phyloP scores from a whole-genome alignment of 1,284 basidiomycete genomes.

The Phlebopus sp. region DNA sequence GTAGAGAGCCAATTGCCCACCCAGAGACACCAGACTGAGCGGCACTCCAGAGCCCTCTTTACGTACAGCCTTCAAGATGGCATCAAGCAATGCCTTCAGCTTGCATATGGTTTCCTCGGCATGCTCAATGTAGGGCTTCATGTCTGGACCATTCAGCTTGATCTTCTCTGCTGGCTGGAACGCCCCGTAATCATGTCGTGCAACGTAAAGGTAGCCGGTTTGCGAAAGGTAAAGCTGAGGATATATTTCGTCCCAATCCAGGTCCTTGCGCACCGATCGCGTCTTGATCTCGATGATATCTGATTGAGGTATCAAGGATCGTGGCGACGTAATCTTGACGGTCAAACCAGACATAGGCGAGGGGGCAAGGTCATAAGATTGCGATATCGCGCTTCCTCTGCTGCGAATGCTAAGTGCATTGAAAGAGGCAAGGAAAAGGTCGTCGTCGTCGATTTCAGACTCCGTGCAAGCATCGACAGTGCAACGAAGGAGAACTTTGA shows the following conservation, averaged over 20 bases:
- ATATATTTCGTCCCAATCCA: constrained; percentile 32
- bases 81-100: constrained; percentile 6
- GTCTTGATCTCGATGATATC: constrained; percentile 35
- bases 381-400: background rate
- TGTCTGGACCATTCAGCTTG: constrained; percentile 2
- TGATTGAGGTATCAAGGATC: constrained; percentile 25
- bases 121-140: background rate
- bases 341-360: background rate
- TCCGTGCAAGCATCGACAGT: constrained; percentile 23
- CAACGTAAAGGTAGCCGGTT: constrained; percentile 29
- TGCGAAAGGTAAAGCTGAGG: constrained; percentile 36
- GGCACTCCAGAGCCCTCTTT: constrained; percentile 5
- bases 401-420: constrained; percentile 2
- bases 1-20: constrained; percentile 5
- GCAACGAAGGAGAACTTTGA: constrained; percentile 23
- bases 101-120: constrained; percentile 5
- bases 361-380: background rate
- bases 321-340: constrained; percentile 6
- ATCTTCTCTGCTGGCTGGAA: constrained; percentile 19
- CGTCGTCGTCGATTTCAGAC: constrained; percentile 3
- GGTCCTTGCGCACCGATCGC: constrained; percentile 16
- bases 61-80: constrained; percentile 7
- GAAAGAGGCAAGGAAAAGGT: constrained; percentile 7
- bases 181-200: constrained; percentile 25
- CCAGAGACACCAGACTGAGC: constrained; percentile 8